phyloP scores from a whole-genome alignment of 1,284 basidiomycete species.

The Flammula alnicola region DNA sequence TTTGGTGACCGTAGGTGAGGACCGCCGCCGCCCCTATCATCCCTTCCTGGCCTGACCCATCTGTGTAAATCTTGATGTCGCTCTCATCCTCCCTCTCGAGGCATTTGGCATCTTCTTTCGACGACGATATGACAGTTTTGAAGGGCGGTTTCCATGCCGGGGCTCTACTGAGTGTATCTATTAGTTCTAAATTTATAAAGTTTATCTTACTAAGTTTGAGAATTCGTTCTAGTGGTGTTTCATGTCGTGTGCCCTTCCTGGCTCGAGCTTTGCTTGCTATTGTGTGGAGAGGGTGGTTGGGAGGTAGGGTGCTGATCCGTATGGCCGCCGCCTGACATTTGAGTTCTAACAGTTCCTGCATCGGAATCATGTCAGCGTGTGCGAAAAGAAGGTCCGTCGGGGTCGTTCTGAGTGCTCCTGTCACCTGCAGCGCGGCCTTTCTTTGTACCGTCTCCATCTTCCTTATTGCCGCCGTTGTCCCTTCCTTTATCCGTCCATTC shows the following conservation, averaged over 20 bases:
- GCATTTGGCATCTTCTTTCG: slow-evolving; percentile 18
- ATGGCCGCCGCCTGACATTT: slow-evolving; percentile 31
- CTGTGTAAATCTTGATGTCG: slow-evolving; percentile 13
- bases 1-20: neutral
- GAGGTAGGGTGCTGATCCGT: slow-evolving; percentile 35
- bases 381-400: slow-evolving; percentile 36
- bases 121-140: slow-evolving; percentile 2
- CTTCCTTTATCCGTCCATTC: neutral
- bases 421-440: slow-evolving; percentile 33
- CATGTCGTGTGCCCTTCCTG: slow-evolving; percentile 1
- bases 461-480: slow-evolving; percentile 13
- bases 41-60: slow-evolving; percentile 3
- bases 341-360: slow-evolving; percentile 30
- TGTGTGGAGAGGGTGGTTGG: slow-evolving; percentile 34
- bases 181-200: slow-evolving; percentile 24
- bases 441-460: slow-evolving; percentile 35
- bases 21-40: neutral
- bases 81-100: slow-evolving; percentile 18
- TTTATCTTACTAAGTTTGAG: slow-evolving; percentile 16
- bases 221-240: slow-evolving; percentile 23
- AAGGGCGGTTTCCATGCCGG: slow-evolving; percentile 4
- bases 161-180: neutral
- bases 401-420: slow-evolving; percentile 38
- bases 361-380: slow-evolving; percentile 38
- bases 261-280: slow-evolving; percentile 1